Base-by-base conservation (phyloP, 306 rosid species). In the Sindora glabra region DNA sequence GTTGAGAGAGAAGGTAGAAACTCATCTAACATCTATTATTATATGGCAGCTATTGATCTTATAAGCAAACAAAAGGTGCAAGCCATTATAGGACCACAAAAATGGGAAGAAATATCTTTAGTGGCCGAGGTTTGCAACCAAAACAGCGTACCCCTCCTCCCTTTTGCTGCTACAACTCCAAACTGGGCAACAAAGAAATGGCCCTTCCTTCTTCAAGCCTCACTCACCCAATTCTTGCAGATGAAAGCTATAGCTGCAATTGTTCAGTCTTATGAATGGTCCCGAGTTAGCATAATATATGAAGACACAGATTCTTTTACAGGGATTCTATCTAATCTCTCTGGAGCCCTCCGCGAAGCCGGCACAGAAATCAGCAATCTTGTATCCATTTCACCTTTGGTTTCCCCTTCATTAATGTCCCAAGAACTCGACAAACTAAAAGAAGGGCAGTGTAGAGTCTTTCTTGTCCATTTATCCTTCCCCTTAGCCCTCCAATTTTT, bases 171-270 rank as follows among this genome's bases (percentile, higher is more conserved):
- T 18, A 57, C 64, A 23, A 71, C 75, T 52, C 83, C 89, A 25
- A 54, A 41, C 6, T 74, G 83, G 83, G 76, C 81, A 48, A 61
- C 61, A 19, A 51, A 64, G 65, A 44, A 58, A 29, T 79, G 70
- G 76, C 74, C 75, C n/a, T 79, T 59, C 56, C 54, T 76, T 11
- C 34, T 83, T 13, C 78, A 76, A 68, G 63, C 74, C 48, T 67
- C 79, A 5, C 69, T 62, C 3, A 59, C 15, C 36, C 48, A 47
- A 24, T 38, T 36, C 12, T 42, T 65, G 23, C 79, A 79, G 33
- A 79, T 76, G 79, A 72, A 72, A 49, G 79, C 81, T 32, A 27
- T 79, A 29, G 79, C 81, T 41, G 67, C 67, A 17, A 70, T 83
- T 37, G 54, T 83, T 24, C 68, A 32, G 38, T 83, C 86, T 1